Evolutionary conservation across 768 basidiomycete genomes (phyloP).

Genomic region (Ramaria sp.): DNA sequence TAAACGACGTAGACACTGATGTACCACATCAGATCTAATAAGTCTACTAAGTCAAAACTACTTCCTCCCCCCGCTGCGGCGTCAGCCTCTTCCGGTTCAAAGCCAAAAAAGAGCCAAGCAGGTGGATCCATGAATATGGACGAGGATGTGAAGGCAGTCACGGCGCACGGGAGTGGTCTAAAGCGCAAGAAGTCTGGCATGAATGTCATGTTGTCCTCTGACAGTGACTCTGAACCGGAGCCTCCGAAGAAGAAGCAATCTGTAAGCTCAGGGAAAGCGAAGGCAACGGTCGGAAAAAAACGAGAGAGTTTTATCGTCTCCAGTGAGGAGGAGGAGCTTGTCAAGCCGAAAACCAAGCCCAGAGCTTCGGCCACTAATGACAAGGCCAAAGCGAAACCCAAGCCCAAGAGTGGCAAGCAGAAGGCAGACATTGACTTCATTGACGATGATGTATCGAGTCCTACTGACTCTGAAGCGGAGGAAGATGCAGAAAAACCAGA

Average conservation of each 20-base stretch:
- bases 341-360: no score
- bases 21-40: background rate
- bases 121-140: background rate
- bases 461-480: no score
- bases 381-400: conserved; percentile 9
- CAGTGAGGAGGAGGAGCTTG: no score
- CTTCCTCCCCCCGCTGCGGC: background rate
- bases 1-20: background rate
- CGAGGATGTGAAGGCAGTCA: background rate
- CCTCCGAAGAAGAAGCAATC: conserved; percentile 6
- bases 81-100: background rate
- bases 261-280: background rate
- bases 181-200: conserved; percentile 3
- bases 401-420: conserved; percentile 14
- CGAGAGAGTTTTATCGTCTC: no score
- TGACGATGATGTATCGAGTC: conserved; percentile 10
- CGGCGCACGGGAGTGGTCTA: background rate
- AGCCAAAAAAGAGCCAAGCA: background rate
- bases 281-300: no score
- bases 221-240: conserved; percentile 2
- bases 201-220: conserved; percentile 1
- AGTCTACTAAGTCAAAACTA: background rate
- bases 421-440: conserved; percentile 12
- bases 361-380: no score
- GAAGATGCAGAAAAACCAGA: conserved; percentile 4